phyloP scores from a whole-genome alignment of 2,329 filamentous ascomycete species.

The Ascochyta viciae-villosae region DNA sequence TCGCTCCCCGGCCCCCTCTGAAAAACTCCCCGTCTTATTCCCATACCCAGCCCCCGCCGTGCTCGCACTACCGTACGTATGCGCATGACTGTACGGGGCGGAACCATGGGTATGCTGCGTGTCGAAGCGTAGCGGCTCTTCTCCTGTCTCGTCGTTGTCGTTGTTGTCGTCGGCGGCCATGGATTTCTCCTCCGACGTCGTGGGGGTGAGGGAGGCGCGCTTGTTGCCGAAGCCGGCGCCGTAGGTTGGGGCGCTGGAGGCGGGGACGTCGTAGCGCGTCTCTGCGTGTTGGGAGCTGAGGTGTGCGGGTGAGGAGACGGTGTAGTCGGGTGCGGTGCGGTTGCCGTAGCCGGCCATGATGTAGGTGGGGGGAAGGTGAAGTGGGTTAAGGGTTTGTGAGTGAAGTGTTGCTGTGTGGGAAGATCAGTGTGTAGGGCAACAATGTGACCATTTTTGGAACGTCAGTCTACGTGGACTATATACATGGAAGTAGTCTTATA shows the following conservation, averaged over 20 bases:
- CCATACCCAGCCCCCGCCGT: conserved; percentile 49
- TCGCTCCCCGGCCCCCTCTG: neutral
- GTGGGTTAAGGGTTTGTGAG: neutral
- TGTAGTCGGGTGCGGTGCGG: conserved; percentile 35
- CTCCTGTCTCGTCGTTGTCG: neutral
- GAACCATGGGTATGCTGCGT: conserved; percentile 18
- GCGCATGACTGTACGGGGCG: conserved; percentile 34
- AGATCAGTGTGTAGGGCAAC: neutral
- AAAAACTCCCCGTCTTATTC: conserved; percentile 47
- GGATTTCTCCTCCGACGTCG: neutral
- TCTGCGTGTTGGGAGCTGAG: conserved; percentile 29
- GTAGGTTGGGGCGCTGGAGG: conserved; percentile 10
- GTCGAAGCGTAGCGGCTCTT: neutral
- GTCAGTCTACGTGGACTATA: neutral
- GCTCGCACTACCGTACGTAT: conserved; percentile 39
- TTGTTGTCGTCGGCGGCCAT: neutral
- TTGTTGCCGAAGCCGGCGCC: conserved; percentile 15
- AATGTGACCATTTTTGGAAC: too few species aligned
- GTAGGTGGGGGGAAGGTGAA: neutral
- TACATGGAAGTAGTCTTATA: neutral
- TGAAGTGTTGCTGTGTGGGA: too few species aligned
- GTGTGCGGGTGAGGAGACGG: neutral
- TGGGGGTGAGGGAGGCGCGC: neutral
- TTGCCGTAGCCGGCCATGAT: conserved; percentile 49
- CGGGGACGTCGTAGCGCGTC: conserved; percentile 37